Percentiles rank a stretch among this genome's conserved stretches.
Evolutionary conservation across 2,329 filamentous ascomycete species (phyloP).

Genomic region (Pyricularia sp.): DNA sequence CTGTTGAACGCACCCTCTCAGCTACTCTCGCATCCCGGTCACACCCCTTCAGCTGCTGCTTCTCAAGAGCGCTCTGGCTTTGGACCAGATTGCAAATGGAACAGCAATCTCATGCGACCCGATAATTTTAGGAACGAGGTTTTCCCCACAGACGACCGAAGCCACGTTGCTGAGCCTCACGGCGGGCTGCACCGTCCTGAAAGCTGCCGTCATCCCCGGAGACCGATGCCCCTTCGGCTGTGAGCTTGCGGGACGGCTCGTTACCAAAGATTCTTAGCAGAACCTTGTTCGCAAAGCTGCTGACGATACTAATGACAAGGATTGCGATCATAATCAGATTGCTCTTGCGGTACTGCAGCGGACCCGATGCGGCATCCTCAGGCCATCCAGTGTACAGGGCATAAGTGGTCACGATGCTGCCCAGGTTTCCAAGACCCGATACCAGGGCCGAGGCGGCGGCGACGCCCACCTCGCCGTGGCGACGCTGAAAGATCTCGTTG

Average conservation of each 20-base stretch:
- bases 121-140: not conserved
- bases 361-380: slow-evolving; percentile 59
- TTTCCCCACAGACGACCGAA: slow-evolving; percentile 30
- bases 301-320: slow-evolving; percentile 65
- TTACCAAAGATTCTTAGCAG: slow-evolving; percentile 53
- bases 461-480: slow-evolving; percentile 85
- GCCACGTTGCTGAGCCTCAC: slow-evolving; percentile 50
- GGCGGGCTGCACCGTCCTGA: slow-evolving; percentile 51
- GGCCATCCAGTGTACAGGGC: slow-evolving; percentile 84
- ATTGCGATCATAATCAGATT: slow-evolving; percentile 88
- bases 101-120: not conserved
- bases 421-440: slow-evolving; percentile 78
- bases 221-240: slow-evolving; percentile 23
- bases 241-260: slow-evolving; percentile 36
- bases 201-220: slow-evolving; percentile 32
- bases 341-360: slow-evolving; percentile 67
- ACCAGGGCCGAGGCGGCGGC: slow-evolving; percentile 79
- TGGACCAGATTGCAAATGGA: not conserved
- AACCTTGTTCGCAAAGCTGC: slow-evolving; percentile 59
- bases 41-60: not conserved
- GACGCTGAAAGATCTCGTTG: slow-evolving; percentile 78
- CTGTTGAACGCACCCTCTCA: not conserved
- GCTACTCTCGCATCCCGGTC: not conserved
- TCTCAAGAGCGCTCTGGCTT: not conserved
- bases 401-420: slow-evolving; percentile 80